Percentiles rank a stretch among this genome's conserved stretches.
Conservation (phyloP, 2,329 filamentous ascomycete genomes). For the Aureobasidium sp. region DNA sequence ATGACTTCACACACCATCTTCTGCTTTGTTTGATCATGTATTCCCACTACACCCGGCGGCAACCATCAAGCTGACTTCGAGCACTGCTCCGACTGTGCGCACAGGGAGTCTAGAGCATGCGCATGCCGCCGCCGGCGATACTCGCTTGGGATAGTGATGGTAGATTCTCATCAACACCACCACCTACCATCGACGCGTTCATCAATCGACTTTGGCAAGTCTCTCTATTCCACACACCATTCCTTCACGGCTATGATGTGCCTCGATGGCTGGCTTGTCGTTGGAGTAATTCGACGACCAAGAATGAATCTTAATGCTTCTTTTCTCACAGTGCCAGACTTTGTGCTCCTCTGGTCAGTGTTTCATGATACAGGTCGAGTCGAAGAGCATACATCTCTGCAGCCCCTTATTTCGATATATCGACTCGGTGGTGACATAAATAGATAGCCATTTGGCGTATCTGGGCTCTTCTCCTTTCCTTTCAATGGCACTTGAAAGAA, state of each 20-base stretch:
- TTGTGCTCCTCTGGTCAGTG: neutral
- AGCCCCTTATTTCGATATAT: neutral
- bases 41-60: neutral
- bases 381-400: neutral
- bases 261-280: neutral
- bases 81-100: neutral
- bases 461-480: neutral
- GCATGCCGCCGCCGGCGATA: neutral
- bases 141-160: neutral
- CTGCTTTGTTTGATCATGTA: neutral
- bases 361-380: neutral
- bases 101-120: neutral
- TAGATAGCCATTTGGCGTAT: neutral
- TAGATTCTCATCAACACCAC: neutral
- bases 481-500: neutral
- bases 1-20: conserved; percentile 1
- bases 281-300: neutral
- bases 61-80: neutral
- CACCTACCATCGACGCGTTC: neutral
- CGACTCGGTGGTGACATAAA: neutral
- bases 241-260: conserved; percentile 12
- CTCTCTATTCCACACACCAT: neutral
- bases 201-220: neutral
- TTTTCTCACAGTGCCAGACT: neutral
- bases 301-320: neutral